Evolutionary conservation across 371 early-diverging fungal species (phyloP), one percentile per base, ranked within the genome.

Genomic region (Dinochytrium kinnereticum): DNA sequence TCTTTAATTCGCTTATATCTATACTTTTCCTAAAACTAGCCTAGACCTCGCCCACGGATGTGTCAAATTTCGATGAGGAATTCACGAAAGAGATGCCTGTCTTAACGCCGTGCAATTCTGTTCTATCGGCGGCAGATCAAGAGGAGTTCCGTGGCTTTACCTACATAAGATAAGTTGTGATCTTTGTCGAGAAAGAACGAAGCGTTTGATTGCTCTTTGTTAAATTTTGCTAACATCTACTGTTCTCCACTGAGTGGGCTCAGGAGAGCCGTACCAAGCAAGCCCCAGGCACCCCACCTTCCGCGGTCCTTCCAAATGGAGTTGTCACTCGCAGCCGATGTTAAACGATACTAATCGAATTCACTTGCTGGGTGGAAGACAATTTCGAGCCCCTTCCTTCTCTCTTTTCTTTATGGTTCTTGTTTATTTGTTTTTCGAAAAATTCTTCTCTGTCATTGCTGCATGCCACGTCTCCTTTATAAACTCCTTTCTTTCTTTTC

Each of bases 21-120:
- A 39, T 64, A 28, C 31, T 51, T 59, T 15, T 77, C 19, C 64
- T 10, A 51, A 30, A 28, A 50, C 59, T 44, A 31, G 30, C 67
- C 40, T 74, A 89, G 87, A 82, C 84, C 24, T 88, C 90, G 19
- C 90, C 91, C 30, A 88, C 91, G 26, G 98, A 98, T 81, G 91
- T 92, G 1, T 95, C 96, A 64, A 96, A 97, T 89, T 98, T 98
- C 90, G 98, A 87, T 74, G 89, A 90, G 36, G 97, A 97, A 84
- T 96, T 98, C 69, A 98, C 96, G 7, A 82, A 87, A 31, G 97
- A 98, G 84, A 79, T 82, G 57, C 96, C 97, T 2, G 91, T 91
- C 0, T 77, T 98, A 40, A 97, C 98, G 21, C 96, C 97, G 0
- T 90, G 93, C 57, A 90, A 93, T 70, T 90, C 90, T 68, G 89